Conservation (phyloP, 306 rosid species). For the Vigna mungo region DNA sequence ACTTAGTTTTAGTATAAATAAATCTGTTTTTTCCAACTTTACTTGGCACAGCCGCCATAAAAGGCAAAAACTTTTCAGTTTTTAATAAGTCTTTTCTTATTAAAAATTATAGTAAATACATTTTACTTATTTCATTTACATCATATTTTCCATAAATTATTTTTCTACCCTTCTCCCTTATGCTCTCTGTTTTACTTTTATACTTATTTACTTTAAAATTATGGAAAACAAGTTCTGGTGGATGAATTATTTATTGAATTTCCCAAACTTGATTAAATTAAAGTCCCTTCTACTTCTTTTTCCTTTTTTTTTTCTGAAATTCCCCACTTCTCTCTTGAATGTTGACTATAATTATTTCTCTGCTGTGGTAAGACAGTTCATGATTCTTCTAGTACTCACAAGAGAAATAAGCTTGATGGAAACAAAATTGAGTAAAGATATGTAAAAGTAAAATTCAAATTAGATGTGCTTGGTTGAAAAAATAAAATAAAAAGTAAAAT, state of each 20-base stretch:
- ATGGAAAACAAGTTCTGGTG: neutral
- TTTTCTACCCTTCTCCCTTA: neutral
- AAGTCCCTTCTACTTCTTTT: neutral
- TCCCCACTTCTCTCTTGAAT: neutral
- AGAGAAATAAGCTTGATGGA: too few relatives aligned
- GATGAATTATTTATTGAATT: neutral
- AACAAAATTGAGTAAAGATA: too few relatives aligned
- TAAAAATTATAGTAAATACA: neutral
- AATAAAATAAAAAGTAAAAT: too few relatives aligned
- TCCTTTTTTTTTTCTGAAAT: neutral
- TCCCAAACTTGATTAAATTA: neutral
- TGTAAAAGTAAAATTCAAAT: too few relatives aligned
- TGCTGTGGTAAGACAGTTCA: neutral
- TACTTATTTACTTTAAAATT: neutral
- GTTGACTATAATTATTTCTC: constrained; percentile 19
- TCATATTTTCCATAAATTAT: neutral
- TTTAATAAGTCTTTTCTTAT: neutral
- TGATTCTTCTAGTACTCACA: too few relatives aligned
- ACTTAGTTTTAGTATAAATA: neutral
- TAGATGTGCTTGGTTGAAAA: too few relatives aligned
- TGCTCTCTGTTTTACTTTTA: neutral
- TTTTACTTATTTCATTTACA: neutral
- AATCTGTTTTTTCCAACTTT: neutral
- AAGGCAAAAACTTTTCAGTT: neutral
- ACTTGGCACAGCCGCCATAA: constrained; percentile 36